These are phyloP conservation scores for Rugosomyces carneus DNA, from an alignment of 1,284 basidiomycete genomes.

Conservation along the genomic window DNA sequence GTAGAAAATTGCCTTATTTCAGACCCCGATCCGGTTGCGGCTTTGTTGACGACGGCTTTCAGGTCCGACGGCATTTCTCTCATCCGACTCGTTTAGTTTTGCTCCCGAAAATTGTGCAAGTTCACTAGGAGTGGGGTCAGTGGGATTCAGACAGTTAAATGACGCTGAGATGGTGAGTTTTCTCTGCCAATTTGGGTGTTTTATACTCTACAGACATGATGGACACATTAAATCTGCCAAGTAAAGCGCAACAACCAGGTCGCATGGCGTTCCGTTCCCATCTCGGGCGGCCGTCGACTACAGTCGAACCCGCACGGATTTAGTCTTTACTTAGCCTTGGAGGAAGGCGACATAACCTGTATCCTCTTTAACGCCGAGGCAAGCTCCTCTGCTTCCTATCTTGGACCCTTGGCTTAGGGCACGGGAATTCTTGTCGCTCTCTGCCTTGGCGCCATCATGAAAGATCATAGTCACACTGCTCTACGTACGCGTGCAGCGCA, in stretches of 20 bases:
- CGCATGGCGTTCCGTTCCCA: constrained; percentile 1
- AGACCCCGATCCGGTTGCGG: constrained; percentile 7
- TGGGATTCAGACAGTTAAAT: neutral
- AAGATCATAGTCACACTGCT: no score
- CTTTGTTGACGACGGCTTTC: no score
- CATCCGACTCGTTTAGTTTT: neutral
- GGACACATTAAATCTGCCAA: neutral
- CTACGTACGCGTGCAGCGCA: no score
- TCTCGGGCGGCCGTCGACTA: neutral
- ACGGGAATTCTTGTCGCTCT: neutral
- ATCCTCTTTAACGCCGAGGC: constrained; percentile 1
- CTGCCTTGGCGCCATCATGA: neutral
- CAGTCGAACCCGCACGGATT: neutral
- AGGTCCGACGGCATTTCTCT: constrained; percentile 6
- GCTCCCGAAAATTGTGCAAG: neutral
- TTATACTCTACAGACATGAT: neutral
- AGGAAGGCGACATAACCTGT: neutral
- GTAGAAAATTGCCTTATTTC: constrained; percentile 2
- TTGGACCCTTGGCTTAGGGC: neutral
- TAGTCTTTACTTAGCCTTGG: neutral
- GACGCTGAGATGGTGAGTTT: no score
- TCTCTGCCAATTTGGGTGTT: neutral
- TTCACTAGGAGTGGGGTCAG: neutral
- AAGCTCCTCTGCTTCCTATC: neutral
- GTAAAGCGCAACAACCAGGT: no score